Base-by-base conservation (phyloP, 1,284 basidiomycete genomes). In the Caloboletus firmus region DNA sequence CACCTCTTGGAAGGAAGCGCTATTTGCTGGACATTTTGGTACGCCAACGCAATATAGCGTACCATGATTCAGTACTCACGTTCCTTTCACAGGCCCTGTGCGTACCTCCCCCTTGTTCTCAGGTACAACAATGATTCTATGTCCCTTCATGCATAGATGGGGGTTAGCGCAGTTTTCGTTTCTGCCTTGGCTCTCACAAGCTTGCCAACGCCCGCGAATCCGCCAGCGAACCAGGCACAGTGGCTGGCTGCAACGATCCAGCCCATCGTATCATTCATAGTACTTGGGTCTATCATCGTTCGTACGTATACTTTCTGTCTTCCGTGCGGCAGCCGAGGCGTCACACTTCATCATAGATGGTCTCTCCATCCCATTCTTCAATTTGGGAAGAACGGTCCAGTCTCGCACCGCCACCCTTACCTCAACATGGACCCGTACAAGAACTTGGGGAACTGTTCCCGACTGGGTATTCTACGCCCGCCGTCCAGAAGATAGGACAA, bases 1-100 rank as follows among this genome's bases (percentile, higher is more conserved):
- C 62, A 72, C 76, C 44, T 85, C 81, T 15, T 89, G 92, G 83
- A 79, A 81, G 35, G 85, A 90, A 64, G 93, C 94, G 0, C 57
- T 92, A 2, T 95, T 96, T 67, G 79, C 78, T 20, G 95, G 95
- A 6, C 93, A 95, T 75, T 95, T 95, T 68, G 93, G 90, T 84
- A 59, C 24, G 65, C 24, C 13, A 44, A 28, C 24, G 17, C 9
- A 9, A 34, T 20, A 26, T 24, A 2, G 5, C 46, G 18, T 56
- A 44, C 9, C 44, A 46, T 35, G 55, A 37, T n/a, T 32, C 10
- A 28, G 6, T 18, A 40, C 52, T 58, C 41, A 59, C 30, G 1
- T 39, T 39, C 54, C 10, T 22, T 56, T 5, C 34, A 44, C 5
- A 24, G 82, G 85, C 45, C 84, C 84, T 52, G 83, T 85, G 63